A percentile compares a stretch with the other conserved stretches of the same genome.
phyloP scores from a whole-genome alignment of 2,329 filamentous ascomycete genomes.

The Colletotrichum coccodes region DNA sequence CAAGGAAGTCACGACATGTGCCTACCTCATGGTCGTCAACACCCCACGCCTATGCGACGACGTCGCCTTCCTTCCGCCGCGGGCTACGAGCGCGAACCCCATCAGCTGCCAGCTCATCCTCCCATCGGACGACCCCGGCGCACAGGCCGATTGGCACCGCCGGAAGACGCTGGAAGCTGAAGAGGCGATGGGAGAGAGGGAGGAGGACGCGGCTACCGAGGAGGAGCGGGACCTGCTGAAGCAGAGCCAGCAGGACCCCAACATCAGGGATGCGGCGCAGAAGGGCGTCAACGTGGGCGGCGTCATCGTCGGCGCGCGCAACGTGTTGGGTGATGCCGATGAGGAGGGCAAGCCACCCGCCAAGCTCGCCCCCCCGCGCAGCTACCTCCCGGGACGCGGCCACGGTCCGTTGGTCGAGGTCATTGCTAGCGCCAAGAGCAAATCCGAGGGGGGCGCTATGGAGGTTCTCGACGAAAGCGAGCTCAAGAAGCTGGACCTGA shows the following conservation, averaged over 20 bases:
- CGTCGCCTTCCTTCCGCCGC: constrained; percentile 84
- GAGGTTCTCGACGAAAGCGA: constrained; percentile 72
- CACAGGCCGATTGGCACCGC: constrained; percentile 39
- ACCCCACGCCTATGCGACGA: constrained; percentile 90
- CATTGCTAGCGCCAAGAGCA: constrained; percentile 55
- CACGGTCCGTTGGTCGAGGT: constrained; percentile 47
- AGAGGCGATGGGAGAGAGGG: constrained; percentile 44
- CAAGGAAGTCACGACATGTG: constrained; percentile 90
- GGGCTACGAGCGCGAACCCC: constrained; percentile 78
- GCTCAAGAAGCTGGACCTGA: constrained; percentile 74
- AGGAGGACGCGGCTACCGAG: constrained; percentile 10
- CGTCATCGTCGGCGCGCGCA: constrained; percentile 61
- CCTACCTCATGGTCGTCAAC: constrained; percentile 93
- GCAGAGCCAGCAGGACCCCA: constrained; percentile 6
- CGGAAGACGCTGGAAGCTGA: constrained; percentile 50
- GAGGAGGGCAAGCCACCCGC: constrained; percentile 58
- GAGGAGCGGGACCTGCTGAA: constrained; percentile 4
- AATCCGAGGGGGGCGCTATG: constrained; percentile 70
- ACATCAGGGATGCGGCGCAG: constrained; percentile 33
- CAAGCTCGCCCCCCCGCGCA: constrained; percentile 56
- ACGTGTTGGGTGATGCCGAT: constrained; percentile 56
- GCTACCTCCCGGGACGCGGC: constrained; percentile 44
- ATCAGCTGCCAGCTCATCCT: constrained; percentile 83
- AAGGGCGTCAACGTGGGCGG: constrained; percentile 59
- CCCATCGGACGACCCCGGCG: constrained; percentile 56